These are phyloP conservation scores for Microdochium bolleyi DNA, from an alignment of 2,329 filamentous ascomycete genomes.

Conservation along the genomic window DNA sequence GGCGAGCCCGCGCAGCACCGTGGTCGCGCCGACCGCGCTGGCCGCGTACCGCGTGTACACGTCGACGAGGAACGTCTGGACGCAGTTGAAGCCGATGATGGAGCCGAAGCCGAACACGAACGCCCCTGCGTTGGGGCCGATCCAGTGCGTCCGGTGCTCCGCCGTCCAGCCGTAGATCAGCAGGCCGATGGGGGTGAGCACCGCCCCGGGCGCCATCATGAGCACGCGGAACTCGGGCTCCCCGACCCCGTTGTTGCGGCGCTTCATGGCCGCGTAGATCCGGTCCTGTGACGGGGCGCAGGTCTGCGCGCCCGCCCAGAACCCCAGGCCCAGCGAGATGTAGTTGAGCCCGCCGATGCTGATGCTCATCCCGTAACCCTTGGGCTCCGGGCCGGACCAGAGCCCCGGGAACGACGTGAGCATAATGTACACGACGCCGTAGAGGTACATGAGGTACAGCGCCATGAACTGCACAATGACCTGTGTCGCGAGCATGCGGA, in stretches of 20 bases:
- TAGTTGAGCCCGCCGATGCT: conserved; percentile 28
- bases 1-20: conserved; percentile 36
- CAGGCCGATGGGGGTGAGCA: conserved; percentile 33
- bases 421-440: conserved; percentile 41
- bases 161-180: conserved; percentile 38
- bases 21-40: conserved; percentile 33
- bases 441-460: conserved; percentile 44
- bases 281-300: conserved; percentile 36
- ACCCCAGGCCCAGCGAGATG: conserved; percentile 24
- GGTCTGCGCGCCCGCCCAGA: conserved; percentile 26
- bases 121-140: conserved; percentile 2
- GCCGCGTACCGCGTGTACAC: conserved; percentile 36
- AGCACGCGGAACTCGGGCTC: conserved; percentile 34
- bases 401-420: conserved; percentile 40
- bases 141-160: conserved; percentile 24
- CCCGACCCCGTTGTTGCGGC: conserved; percentile 25
- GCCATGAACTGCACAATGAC: conserved; percentile 43
- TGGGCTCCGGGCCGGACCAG: conserved; percentile 22
- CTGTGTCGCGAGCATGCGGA: conserved; percentile 42
- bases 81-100: conserved; percentile 29
- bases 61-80: conserved; percentile 39
- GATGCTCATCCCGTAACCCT: conserved; percentile 20
- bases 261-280: conserved; percentile 33
- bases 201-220: conserved; percentile 29
- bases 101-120: conserved; percentile 4